Percentiles rank a stretch among this genome's conserved stretches.
phyloP scores from a whole-genome alignment of 2,329 filamentous ascomycete species.

The Lasiodiplodia theobromae region DNA sequence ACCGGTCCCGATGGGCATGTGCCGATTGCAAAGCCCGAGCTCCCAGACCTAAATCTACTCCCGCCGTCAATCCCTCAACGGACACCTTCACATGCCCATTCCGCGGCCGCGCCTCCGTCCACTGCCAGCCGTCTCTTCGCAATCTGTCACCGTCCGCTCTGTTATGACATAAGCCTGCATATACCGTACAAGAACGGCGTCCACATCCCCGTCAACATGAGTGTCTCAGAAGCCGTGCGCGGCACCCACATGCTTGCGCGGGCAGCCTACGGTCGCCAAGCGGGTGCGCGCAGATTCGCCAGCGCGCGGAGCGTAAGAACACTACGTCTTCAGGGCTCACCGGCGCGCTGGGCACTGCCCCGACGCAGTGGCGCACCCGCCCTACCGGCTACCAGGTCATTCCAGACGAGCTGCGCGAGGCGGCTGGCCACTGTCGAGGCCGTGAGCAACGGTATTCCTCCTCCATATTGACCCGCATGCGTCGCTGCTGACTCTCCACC shows the following conservation, averaged over 20 bases:
- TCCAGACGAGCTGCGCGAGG: constrained; percentile 13
- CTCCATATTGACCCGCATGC: too few species aligned
- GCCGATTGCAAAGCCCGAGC: constrained; percentile 15
- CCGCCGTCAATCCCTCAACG: constrained; percentile 3
- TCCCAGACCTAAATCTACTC: not conserved
- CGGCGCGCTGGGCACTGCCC: constrained; percentile 25
- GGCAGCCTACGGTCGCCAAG: constrained; percentile 8
- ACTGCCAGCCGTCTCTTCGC: not conserved
- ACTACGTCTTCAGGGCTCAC: constrained; percentile 23
- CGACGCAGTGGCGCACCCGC: constrained; percentile 12
- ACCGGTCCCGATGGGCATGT: not conserved
- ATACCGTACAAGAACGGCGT: not conserved
- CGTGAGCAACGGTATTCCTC: constrained; percentile 20
- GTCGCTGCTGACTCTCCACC: not conserved
- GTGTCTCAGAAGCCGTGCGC: constrained; percentile 21
- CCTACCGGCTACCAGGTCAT: constrained; percentile 11
- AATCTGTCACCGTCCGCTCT: not conserved
- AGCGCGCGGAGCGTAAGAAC: constrained; percentile 4
- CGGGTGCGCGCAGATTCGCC: constrained; percentile 11
- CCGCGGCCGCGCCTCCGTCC: not conserved
- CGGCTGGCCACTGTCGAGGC: constrained; percentile 22
- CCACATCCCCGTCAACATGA: constrained; percentile 7
- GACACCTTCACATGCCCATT: constrained; percentile 7
- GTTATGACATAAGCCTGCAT: constrained; percentile 14
- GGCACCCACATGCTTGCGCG: constrained; percentile 11